These are phyloP conservation scores for Cercospora sojina DNA, from an alignment of 2,329 filamentous ascomycete genomes.

Conservation along the genomic window DNA sequence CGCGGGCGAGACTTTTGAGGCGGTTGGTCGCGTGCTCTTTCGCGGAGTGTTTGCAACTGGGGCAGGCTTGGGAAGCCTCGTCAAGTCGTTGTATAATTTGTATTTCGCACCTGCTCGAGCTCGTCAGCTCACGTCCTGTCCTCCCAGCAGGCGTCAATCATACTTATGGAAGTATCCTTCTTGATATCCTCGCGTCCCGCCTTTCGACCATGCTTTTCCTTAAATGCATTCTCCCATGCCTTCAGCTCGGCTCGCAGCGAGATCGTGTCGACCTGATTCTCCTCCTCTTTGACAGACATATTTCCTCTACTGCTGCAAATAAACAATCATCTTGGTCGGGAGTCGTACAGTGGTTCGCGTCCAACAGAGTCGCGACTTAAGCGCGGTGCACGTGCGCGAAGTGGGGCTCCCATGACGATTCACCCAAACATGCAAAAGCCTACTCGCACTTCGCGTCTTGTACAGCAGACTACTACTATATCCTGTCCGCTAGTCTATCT, in stretches of 20 bases:
- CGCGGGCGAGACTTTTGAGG: conserved; percentile 13
- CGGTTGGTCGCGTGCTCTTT: conserved; percentile 22
- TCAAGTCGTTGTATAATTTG: conserved; percentile 70
- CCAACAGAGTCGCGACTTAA: conserved; percentile 3
- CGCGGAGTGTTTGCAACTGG: conserved; percentile 50
- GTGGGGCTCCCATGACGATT: conserved; percentile 7
- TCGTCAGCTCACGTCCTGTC: background rate
- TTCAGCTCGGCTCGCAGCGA: conserved; percentile 68
- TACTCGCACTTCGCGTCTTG: background rate
- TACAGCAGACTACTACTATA: background rate
- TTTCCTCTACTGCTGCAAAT: background rate
- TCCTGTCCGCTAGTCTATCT: background rate
- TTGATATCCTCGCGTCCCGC: conserved; percentile 75
- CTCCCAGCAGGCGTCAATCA: background rate
- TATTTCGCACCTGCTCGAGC: conserved; percentile 65
- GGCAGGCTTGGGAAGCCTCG: conserved; percentile 44
- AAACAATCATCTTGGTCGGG: background rate
- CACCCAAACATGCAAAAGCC: background rate
- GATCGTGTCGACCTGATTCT: conserved; percentile 14
- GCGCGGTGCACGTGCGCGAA: conserved; percentile 7
- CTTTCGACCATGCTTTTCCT: conserved; percentile 61
- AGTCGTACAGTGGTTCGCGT: conserved; percentile 11
- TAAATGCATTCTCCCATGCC: conserved; percentile 70
- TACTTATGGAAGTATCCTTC: conserved; percentile 68
- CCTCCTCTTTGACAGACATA: conserved; percentile 20